Evolutionary conservation across 2,329 filamentous ascomycete species (phyloP).

Genomic region (Epichloe coenophiala): DNA sequence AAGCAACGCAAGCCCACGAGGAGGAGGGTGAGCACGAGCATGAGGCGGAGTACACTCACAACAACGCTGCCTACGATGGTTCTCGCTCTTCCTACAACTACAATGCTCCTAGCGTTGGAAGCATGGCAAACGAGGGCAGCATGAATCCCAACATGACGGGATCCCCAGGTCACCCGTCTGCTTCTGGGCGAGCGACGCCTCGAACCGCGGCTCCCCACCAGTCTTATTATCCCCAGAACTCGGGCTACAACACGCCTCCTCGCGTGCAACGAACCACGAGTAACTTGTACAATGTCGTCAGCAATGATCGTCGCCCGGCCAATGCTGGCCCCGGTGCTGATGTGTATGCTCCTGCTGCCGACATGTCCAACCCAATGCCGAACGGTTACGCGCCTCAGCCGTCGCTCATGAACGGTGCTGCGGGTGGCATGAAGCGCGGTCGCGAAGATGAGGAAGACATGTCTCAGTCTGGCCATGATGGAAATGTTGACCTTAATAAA

Average conservation of each 20-base stretch:
- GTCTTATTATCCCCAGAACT: constrained; percentile 55
- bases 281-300: constrained; percentile 82
- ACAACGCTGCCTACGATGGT: constrained; percentile 59
- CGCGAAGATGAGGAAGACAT: constrained; percentile 46
- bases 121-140: constrained; percentile 62
- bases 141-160: constrained; percentile 71
- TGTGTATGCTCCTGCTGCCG: constrained; percentile 54
- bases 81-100: constrained; percentile 69
- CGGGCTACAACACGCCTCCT: constrained; percentile 68
- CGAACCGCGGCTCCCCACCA: constrained; percentile 61
- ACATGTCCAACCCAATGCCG: constrained; percentile 40
- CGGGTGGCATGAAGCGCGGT: constrained; percentile 29
- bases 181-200: constrained; percentile 74
- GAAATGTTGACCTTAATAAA: constrained; percentile 59
- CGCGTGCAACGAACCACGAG: constrained; percentile 56
- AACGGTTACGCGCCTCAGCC: constrained; percentile 53
- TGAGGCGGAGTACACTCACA: constrained; percentile 76
- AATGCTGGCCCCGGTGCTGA: constrained; percentile 50
- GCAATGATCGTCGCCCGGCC: constrained; percentile 54
- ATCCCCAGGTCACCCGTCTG: constrained; percentile 65
- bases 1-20: constrained; percentile 42
- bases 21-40: constrained; percentile 63
- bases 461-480: constrained; percentile 46
- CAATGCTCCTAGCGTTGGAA: constrained; percentile 50
- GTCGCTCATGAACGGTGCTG: constrained; percentile 51